These are phyloP conservation scores for Suhomyces choctaworum DNA, from an alignment of 1,139 yeast species.

Conservation along the genomic window DNA sequence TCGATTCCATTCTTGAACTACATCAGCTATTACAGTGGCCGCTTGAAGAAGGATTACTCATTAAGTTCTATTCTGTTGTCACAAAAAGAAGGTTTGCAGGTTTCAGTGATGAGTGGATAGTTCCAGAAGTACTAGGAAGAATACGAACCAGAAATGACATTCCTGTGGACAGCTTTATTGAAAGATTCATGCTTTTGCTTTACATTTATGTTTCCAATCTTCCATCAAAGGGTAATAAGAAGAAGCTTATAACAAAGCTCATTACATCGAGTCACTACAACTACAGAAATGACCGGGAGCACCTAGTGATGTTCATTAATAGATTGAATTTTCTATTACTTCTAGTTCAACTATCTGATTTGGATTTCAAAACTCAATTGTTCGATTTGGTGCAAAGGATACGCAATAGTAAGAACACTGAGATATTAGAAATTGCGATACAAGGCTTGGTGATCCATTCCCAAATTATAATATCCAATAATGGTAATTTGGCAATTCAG, in stretches of 20 bases:
- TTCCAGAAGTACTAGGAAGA: conserved; percentile 27
- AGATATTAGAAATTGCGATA: conserved; percentile 27
- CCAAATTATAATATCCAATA: conserved; percentile 21
- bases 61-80: conserved; percentile 31
- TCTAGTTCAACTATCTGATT: conserved; percentile 35
- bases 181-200: conserved; percentile 38
- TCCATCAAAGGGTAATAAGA: conserved; percentile 27
- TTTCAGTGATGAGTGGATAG: conserved; percentile 35
- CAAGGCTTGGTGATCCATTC: conserved; percentile 25
- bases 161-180: conserved; percentile 38
- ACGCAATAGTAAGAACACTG: conserved; percentile 25
- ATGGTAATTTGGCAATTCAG: conserved; percentile 23
- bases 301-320: conserved; percentile 37
- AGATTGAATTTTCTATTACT: conserved; percentile 40
- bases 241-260: conserved; percentile 38
- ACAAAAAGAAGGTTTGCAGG: conserved; percentile 40
- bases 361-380: conserved; percentile 36
- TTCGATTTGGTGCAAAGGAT: conserved; percentile 28
- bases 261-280: conserved; percentile 40
- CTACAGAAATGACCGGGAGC: conserved; percentile 27
- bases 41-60: conserved; percentile 35
- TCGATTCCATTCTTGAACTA: conserved; percentile 33
- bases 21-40: conserved; percentile 37
- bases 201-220: conserved; percentile 37
- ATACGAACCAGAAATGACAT: conserved; percentile 34